Evolutionary conservation across 2,329 filamentous ascomycete species (phyloP).

Genomic region (Colletotrichum tropicicola): DNA sequence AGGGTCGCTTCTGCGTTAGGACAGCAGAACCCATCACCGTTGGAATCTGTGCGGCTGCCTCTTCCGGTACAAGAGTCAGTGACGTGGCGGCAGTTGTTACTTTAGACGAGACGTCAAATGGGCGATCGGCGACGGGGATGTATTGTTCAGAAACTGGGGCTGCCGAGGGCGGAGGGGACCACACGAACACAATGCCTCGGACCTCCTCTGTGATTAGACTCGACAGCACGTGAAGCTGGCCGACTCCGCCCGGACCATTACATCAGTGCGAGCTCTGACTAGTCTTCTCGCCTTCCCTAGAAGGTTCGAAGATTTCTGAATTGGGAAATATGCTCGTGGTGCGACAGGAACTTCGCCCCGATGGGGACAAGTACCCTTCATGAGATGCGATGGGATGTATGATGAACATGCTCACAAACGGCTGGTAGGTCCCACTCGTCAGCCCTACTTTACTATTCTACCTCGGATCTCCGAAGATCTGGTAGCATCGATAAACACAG

Average conservation of each 20-base stretch:
- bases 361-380: background rate
- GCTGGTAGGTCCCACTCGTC: background rate
- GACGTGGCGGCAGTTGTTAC: background rate
- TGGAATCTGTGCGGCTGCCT: background rate
- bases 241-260: constrained; percentile 6
- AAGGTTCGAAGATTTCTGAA: constrained; percentile 4
- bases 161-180: too few species aligned
- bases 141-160: background rate
- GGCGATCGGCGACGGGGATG: constrained; percentile 9
- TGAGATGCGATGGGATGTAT: background rate
- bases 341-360: background rate
- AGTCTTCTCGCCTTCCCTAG: background rate
- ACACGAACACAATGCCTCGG: constrained; percentile 5
- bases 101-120: constrained; percentile 16
- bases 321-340: background rate
- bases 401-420: background rate
- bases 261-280: constrained; percentile 9
- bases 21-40: background rate
- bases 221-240: background rate
- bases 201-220: background rate
- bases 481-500: background rate
- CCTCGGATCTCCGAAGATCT: background rate
- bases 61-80: background rate
- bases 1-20: background rate
- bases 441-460: background rate